These are phyloP conservation scores for Multifurca ochricompacta DNA, from an alignment of 768 basidiomycete genomes.

Conservation along the genomic window DNA sequence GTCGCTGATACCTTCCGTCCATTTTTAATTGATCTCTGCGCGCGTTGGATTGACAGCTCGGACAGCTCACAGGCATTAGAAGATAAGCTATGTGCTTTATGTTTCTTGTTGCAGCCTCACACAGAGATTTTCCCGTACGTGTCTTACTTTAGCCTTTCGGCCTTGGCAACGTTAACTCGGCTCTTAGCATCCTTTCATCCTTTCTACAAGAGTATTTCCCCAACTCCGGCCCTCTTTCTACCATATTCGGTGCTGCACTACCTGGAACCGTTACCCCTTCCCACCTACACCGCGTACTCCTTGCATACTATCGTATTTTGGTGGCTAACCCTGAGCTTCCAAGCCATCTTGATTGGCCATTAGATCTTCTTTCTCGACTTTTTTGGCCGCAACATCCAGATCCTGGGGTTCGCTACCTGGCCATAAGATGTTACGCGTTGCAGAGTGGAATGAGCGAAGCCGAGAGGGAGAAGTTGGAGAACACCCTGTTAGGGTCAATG, in stretches of 20 bases:
- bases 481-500: conserved; percentile 48
- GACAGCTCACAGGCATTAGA: conserved; percentile 41
- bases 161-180: conserved; percentile 8
- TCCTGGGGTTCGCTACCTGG: conserved; percentile 54
- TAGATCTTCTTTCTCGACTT: conserved; percentile 35
- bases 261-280: conserved; percentile 30
- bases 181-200: conserved; percentile 45
- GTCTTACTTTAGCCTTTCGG: conserved; percentile 2
- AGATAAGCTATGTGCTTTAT: conserved; percentile 51
- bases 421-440: conserved; percentile 70
- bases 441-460: conserved; percentile 74
- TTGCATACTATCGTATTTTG: conserved; percentile 78
- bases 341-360: conserved; percentile 50
- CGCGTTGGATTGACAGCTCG: conserved; percentile 64
- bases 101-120: conserved; percentile 56
- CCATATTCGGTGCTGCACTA: conserved; percentile 29
- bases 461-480: conserved; percentile 61
- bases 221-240: conserved; percentile 46
- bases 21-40: conserved; percentile 69
- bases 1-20: conserved; percentile 69
- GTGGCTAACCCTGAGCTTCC: conserved; percentile 67
- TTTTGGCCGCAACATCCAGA: conserved; percentile 51
- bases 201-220: conserved; percentile 39
- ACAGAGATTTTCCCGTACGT: conserved; percentile 68
- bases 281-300: conserved; percentile 59